Conservation (phyloP, 495 filamentous ascomycete species). For the Trichoderma erinaceum region DNA sequence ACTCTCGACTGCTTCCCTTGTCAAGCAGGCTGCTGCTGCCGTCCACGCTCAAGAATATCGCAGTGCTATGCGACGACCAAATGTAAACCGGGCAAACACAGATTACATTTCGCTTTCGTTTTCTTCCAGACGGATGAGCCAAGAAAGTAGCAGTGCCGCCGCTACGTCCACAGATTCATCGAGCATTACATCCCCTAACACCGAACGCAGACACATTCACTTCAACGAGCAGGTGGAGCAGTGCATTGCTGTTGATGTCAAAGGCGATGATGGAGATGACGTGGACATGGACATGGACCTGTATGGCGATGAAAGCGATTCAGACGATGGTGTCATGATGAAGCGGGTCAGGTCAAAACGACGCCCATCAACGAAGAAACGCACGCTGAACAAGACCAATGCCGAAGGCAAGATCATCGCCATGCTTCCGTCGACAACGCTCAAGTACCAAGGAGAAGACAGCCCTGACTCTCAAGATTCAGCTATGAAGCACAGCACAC, state of each 20-base stretch:
- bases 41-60: conserved; percentile 76
- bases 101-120: conserved; percentile 57
- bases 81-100: conserved; percentile 53
- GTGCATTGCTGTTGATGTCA: conserved; percentile 87
- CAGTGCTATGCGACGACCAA: conserved; percentile 37
- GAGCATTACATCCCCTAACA: conserved; percentile 58
- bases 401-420: conserved; percentile 85
- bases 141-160: conserved; percentile 49
- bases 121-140: conserved; percentile 50
- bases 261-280: conserved; percentile 67
- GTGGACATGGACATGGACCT: conserved; percentile 41
- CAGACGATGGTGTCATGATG: conserved; percentile 80
- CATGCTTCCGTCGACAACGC: conserved; percentile 82
- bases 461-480: conserved; percentile 61
- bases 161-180: conserved; percentile 53
- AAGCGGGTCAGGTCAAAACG: conserved; percentile 42
- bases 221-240: conserved; percentile 95
- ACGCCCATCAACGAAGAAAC: conserved; percentile 35
- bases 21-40: conserved; percentile 90
- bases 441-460: conserved; percentile 75
- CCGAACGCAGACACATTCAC: conserved; percentile 78
- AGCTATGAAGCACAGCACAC: conserved; percentile 47
- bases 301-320: conserved; percentile 57
- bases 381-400: conserved; percentile 38
- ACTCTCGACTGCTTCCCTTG: conserved; percentile 78